Evolutionary conservation across 192 early-diverging fungal genomes (phyloP).

Genomic region (Geranomyces michiganensis): DNA sequence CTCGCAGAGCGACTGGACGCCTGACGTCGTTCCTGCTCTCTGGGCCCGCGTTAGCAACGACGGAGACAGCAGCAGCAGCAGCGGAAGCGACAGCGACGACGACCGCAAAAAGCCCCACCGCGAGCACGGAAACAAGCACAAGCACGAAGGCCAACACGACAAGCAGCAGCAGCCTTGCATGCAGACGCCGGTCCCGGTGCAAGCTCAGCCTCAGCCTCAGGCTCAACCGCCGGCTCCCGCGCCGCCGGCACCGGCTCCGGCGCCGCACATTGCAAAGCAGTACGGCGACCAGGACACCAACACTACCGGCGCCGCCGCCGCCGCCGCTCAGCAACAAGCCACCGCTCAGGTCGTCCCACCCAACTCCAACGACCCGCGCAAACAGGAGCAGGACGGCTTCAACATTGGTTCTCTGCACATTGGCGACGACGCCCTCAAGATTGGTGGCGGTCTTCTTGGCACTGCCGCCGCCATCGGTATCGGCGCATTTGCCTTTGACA

Average conservation of each 20-base stretch:
- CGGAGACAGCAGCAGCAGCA: background rate
- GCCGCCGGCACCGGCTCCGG: background rate
- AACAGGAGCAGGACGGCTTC: constrained; percentile 23
- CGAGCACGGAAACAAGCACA: constrained; percentile 5
- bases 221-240: constrained; percentile 2
- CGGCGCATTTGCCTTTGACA: constrained; percentile 40
- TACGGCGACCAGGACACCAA: constrained; percentile 1
- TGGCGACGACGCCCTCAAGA: constrained; percentile 26
- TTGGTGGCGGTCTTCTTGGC: constrained; percentile 40
- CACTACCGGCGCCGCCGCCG: background rate
- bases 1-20: constrained; percentile 32
- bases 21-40: constrained; percentile 28
- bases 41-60: constrained; percentile 16
- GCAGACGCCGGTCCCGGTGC: background rate
- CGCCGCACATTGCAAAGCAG: background rate
- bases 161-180: constrained; percentile 14
- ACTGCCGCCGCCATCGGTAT: constrained; percentile 44
- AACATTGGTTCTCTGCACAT: constrained; percentile 23
- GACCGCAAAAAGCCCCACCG: constrained; percentile 4
- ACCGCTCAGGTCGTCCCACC: constrained; percentile 15
- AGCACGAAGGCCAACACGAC: constrained; percentile 3
- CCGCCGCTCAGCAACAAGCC: background rate
- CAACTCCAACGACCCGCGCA: constrained; percentile 30
- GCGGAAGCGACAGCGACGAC: background rate
- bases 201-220: constrained; percentile 5